Conservation (phyloP, 768 basidiomycete genomes). For the Trametes sanguinea region DNA sequence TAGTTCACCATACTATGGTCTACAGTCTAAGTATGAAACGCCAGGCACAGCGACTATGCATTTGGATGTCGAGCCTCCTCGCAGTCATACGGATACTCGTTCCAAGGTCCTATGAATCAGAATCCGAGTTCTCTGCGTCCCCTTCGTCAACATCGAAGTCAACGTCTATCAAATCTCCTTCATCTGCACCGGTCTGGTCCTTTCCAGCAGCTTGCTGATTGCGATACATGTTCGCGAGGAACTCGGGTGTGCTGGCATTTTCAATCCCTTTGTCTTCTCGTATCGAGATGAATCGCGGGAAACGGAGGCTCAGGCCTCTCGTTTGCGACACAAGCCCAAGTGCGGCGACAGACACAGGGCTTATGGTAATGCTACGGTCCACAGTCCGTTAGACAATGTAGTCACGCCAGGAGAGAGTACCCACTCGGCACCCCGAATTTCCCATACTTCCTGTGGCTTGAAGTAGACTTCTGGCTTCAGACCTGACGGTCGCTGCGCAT, state of each 20-base stretch:
- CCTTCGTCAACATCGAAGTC: slow-evolving; percentile 38
- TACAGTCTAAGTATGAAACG: too few species aligned
- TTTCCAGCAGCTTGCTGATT: slow-evolving; percentile 54
- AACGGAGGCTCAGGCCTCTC: slow-evolving; percentile 81
- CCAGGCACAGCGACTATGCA: too few species aligned
- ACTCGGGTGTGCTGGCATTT: slow-evolving; percentile 69
- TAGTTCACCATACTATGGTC: too few species aligned
- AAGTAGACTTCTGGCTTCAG: slow-evolving; percentile 70
- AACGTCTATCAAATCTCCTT: slow-evolving; percentile 62
- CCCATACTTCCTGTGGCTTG: slow-evolving; percentile 81
- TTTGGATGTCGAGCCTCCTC: too few species aligned
- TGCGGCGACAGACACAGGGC: slow-evolving; percentile 84
- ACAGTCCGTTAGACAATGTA: slow-evolving; percentile 12
- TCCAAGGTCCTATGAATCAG: not conserved
- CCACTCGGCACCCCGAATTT: slow-evolving; percentile 76
- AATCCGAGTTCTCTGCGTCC: slow-evolving; percentile 26
- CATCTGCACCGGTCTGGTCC: slow-evolving; percentile 46
- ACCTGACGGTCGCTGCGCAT: slow-evolving; percentile 37
- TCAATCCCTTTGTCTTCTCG: slow-evolving; percentile 75
- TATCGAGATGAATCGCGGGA: slow-evolving; percentile 79
- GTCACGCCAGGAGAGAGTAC: slow-evolving; percentile 33
- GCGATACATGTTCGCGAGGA: slow-evolving; percentile 69
- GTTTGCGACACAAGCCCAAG: slow-evolving; percentile 54
- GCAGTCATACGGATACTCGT: too few species aligned
- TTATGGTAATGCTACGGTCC: slow-evolving; percentile 66